Conservation (phyloP, 192 early-diverging fungal species). For the Endogone sp. region DNA sequence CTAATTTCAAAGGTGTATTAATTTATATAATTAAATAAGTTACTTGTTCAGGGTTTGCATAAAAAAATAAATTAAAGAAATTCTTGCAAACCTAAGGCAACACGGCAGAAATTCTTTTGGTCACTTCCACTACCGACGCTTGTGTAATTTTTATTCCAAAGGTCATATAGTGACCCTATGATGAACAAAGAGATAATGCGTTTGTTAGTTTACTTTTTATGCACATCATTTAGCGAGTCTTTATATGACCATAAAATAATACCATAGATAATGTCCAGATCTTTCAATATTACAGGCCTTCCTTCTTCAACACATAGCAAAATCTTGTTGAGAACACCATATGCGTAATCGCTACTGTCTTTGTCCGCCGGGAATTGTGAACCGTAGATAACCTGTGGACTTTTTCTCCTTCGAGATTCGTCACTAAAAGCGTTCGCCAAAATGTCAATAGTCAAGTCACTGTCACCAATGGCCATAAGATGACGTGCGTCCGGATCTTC, state of each 20-base stretch:
- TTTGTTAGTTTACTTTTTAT: not conserved
- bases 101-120: not conserved
- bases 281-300: constrained; percentile 11
- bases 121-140: not conserved
- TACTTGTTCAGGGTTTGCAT: not conserved
- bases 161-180: constrained; percentile 17
- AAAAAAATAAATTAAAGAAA: constrained; percentile 5
- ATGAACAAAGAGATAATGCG: not conserved
- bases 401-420: not conserved
- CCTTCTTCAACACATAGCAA: constrained; percentile 22
- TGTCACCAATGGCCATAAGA: constrained; percentile 20
- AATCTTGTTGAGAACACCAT: constrained; percentile 13
- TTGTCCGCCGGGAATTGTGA: constrained; percentile 16
- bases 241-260: not conserved
- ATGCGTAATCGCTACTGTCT: constrained; percentile 14
- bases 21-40: constrained; percentile 12
- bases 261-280: constrained; percentile 19
- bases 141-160: constrained; percentile 22
- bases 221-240: not conserved
- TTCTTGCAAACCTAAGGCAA: not conserved
- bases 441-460: constrained; percentile 10
- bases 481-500: constrained; percentile 10
- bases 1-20: constrained; percentile 11
- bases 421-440: constrained; percentile 2
- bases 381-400: constrained; percentile 7